A percentile compares a stretch with the other conserved stretches of the same genome.
Conservation (phyloP, 176 grass and related monocot genomes). For the Oryza brachyantha region DNA sequence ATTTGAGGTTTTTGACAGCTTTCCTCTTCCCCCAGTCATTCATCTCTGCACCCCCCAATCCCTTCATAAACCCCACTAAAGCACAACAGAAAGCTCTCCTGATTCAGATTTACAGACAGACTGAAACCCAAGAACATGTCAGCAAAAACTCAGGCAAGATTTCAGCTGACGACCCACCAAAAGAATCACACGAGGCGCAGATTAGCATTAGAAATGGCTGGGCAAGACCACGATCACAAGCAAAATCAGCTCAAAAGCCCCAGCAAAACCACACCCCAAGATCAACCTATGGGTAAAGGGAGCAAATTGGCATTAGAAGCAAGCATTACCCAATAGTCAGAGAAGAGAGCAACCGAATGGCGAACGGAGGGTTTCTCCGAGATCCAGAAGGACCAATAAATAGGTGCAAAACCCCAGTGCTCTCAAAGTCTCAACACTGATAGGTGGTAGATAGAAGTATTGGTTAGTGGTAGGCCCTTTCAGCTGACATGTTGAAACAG, state of each 20-base stretch:
- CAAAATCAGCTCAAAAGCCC: conserved; percentile 6
- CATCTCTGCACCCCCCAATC: background rate
- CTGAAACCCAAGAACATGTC: conserved; percentile 11
- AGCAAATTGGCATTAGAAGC: background rate
- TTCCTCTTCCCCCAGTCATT: background rate
- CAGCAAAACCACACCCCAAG: conserved; percentile 11
- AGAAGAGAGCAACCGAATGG: background rate
- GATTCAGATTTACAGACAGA: conserved; percentile 3
- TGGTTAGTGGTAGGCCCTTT: conserved; percentile 18
- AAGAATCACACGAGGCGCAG: background rate
- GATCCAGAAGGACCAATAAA: conserved; percentile 42
- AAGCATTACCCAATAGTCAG: conserved; percentile 30
- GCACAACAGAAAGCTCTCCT: background rate
- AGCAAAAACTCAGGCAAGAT: conserved; percentile 28
- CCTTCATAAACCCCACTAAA: background rate
- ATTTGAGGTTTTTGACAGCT: background rate
- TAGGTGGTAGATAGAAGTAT: background rate
- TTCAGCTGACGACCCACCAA: conserved; percentile 14
- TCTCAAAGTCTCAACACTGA: background rate
- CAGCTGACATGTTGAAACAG: background rate
- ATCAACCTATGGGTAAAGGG: background rate
- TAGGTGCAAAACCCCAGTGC: conserved; percentile 21
- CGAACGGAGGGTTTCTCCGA: conserved; percentile 18
- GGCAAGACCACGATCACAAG: conserved; percentile 11
- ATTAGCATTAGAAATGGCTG: background rate